Conservation (phyloP, 2,329 filamentous ascomycete species). For the Colletotrichum sp. region DNA sequence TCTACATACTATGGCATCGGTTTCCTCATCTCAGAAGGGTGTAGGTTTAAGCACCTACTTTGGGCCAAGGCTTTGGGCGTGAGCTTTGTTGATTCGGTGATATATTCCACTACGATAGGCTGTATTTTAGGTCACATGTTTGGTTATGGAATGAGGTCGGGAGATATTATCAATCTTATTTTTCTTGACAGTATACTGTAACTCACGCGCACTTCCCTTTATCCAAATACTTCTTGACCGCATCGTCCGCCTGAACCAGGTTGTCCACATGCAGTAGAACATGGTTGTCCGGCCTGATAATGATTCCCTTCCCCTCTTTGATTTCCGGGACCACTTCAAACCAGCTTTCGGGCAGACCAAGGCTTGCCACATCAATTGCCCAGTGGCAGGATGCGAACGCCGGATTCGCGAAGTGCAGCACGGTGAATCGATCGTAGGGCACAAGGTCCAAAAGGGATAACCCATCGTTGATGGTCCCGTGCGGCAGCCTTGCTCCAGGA, state of each 20-base stretch:
- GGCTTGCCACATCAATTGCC: background rate
- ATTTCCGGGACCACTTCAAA: background rate
- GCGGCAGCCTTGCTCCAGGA: constrained; percentile 7
- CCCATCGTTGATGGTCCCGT: background rate
- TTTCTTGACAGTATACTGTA: background rate
- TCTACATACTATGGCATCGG: constrained; percentile 3
- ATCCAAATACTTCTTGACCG: background rate
- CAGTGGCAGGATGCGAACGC: constrained; percentile 5
- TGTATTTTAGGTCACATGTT: background rate
- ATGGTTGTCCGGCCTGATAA: constrained; percentile 11
- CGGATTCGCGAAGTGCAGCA: background rate
- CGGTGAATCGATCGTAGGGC: constrained; percentile 9
- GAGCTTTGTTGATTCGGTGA: background rate
- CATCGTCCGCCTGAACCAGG: background rate
- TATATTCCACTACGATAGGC: fast-evolving
- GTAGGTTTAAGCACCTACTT: background rate
- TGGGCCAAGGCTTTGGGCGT: constrained; percentile 4
- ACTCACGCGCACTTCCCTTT: background rate
- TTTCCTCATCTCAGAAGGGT: background rate
- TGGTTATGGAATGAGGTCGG: background rate
- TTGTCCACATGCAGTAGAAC: background rate
- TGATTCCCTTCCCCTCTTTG: background rate
- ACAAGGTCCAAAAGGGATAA: background rate
- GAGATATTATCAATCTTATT: background rate
- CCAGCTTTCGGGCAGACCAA: background rate